Evolutionary conservation across 1,284 basidiomycete species (phyloP).

Genomic region (Taiwanofungus camphoratus): DNA sequence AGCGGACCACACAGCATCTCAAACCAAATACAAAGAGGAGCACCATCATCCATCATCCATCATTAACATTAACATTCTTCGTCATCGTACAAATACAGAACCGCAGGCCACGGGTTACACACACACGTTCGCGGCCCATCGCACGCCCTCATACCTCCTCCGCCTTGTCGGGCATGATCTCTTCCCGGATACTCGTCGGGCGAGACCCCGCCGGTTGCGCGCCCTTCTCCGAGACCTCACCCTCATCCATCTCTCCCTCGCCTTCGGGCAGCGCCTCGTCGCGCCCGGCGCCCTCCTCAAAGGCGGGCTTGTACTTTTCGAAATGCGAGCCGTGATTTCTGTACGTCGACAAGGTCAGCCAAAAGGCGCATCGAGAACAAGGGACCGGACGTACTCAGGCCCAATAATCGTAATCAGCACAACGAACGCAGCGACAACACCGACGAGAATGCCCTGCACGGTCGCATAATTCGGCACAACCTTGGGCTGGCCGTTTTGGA

Average conservation of each 20-base stretch:
- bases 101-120: too few relatives aligned
- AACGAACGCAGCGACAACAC: constrained; percentile 63
- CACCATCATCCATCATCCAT: too few relatives aligned
- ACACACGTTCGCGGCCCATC: too few relatives aligned
- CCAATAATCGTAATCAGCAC: constrained; percentile 64
- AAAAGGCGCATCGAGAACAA: neutral
- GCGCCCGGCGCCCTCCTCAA: constrained; percentile 57
- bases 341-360: neutral
- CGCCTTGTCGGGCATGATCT: too few relatives aligned
- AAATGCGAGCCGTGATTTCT: constrained; percentile 81
- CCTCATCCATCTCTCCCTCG: constrained; percentile 20
- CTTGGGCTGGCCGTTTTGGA: constrained; percentile 37
- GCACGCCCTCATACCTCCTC: too few relatives aligned
- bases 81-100: too few relatives aligned
- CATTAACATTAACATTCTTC: too few relatives aligned
- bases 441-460: constrained; percentile 87
- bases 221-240: neutral
- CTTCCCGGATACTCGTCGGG: too few relatives aligned
- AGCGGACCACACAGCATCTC: too few relatives aligned
- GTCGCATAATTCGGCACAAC: constrained; percentile 77
- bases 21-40: too few relatives aligned
- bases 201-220: neutral
- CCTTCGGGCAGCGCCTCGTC: constrained; percentile 22
- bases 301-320: constrained; percentile 76
- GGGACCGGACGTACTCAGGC: constrained; percentile 53